phyloP scores from a whole-genome alignment of 257 asterid species.

The Nicotiana paniculata region DNA sequence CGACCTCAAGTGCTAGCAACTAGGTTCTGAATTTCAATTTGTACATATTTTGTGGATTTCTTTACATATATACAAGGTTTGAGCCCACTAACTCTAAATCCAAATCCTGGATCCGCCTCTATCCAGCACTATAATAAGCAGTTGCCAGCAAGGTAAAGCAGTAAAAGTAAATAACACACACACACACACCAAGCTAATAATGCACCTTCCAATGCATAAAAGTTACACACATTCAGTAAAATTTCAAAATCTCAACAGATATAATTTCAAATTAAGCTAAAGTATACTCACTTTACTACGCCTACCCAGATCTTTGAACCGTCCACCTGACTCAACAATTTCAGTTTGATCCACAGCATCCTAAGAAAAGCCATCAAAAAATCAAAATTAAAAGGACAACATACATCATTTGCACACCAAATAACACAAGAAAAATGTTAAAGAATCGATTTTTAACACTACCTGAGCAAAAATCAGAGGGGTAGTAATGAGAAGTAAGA shows the following conservation, averaged over 20 bases:
- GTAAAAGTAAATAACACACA: neutral
- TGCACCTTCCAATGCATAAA: neutral
- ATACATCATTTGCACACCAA: neutral
- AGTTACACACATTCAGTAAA: neutral
- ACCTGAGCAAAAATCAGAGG: constrained; percentile 25
- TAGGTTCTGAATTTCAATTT: too few species aligned
- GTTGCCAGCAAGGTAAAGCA: neutral
- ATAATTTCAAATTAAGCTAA: neutral
- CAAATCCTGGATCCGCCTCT: neutral
- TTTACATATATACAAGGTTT: too few species aligned
- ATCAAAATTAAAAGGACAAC: neutral
- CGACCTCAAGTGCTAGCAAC: too few species aligned
- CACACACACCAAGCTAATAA: neutral
- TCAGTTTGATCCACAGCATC: constrained; percentile 35
- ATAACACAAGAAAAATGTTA: neutral
- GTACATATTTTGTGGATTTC: too few species aligned
- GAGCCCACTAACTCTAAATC: neutral
- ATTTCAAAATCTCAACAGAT: neutral
- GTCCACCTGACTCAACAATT: constrained; percentile 26
- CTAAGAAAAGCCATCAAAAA: neutral
- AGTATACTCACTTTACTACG: constrained; percentile 56
- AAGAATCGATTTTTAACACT: neutral
- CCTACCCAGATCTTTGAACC: constrained; percentile 55
- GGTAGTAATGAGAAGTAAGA: constrained; percentile 2
- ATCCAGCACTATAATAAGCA: neutral